phyloP scores from a whole-genome alignment of 805 yeast species.

The Jamesozyma piceae region DNA sequence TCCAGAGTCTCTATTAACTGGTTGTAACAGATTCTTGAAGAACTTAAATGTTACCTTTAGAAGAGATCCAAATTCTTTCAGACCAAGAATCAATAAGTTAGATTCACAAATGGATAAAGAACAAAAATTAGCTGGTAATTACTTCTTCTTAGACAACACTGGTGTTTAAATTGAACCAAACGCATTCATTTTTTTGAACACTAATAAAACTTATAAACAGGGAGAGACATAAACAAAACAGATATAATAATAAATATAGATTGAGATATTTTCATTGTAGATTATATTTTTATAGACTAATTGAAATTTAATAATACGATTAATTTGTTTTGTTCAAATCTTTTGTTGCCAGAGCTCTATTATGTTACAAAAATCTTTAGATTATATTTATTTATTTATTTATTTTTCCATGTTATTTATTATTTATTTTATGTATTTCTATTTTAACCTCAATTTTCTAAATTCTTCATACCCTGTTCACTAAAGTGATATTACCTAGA shows the following conservation, averaged over 20 bases:
- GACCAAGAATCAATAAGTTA: conserved; percentile 97
- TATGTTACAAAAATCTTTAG: not conserved
- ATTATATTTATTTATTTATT: too few relatives aligned
- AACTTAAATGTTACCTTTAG: conserved; percentile 96
- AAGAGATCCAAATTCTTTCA: conserved; percentile 96
- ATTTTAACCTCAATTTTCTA: not conserved
- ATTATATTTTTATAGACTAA: not conserved
- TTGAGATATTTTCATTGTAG: too few relatives aligned
- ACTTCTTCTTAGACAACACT: conserved; percentile 81
- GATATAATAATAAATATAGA: not conserved
- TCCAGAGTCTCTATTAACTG: conserved; percentile 91
- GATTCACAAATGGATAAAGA: conserved; percentile 99
- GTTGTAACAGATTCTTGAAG: conserved; percentile 94
- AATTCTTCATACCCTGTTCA: not conserved
- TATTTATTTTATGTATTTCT: not conserved
- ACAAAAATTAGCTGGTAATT: conserved; percentile 86
- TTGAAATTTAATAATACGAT: not conserved
- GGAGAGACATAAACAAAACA: not conserved
- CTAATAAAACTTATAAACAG: not conserved
- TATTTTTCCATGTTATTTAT: not conserved
- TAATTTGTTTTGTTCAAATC: not conserved
- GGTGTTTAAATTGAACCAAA: conserved; percentile 30
- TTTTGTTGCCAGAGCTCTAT: not conserved
- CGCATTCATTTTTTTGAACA: conserved; percentile 1
- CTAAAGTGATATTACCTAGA: too few relatives aligned